Conservation (phyloP, 176 grass and related monocot genomes). For the Eremochloa ophiuroides region DNA sequence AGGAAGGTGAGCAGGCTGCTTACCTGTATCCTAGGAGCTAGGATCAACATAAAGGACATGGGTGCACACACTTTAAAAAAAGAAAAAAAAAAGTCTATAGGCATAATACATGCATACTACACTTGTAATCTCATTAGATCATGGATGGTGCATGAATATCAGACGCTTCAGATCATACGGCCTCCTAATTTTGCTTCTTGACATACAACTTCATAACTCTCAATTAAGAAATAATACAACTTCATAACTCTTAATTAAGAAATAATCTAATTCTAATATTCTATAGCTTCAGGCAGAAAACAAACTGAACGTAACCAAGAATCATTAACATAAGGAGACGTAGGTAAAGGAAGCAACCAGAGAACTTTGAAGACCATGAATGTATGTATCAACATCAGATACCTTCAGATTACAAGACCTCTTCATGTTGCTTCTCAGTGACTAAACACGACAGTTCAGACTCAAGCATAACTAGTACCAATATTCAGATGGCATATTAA, state of each 20-base stretch:
- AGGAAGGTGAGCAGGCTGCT: too few species aligned
- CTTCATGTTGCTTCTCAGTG: not conserved
- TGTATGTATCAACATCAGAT: constrained; percentile 10
- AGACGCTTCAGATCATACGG: not conserved
- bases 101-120: not conserved
- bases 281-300: not conserved
- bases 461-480: not conserved
- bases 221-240: not conserved
- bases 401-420: not conserved
- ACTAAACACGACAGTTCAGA: not conserved
- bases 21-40: too few species aligned
- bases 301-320: not conserved
- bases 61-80: too few species aligned
- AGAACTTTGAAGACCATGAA: constrained; percentile 32
- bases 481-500: not conserved
- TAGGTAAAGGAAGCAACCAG: constrained; percentile 3
- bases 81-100: not conserved
- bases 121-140: not conserved
- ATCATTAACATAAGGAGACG: not conserved
- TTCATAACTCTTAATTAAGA: too few species aligned
- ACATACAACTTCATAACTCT: not conserved
- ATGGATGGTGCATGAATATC: not conserved
- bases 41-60: too few species aligned
- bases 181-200: constrained; percentile 3
- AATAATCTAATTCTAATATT: too few species aligned